Base-by-base conservation (phyloP, 2,329 filamentous ascomycete species). In the Penicillium sp. region DNA sequence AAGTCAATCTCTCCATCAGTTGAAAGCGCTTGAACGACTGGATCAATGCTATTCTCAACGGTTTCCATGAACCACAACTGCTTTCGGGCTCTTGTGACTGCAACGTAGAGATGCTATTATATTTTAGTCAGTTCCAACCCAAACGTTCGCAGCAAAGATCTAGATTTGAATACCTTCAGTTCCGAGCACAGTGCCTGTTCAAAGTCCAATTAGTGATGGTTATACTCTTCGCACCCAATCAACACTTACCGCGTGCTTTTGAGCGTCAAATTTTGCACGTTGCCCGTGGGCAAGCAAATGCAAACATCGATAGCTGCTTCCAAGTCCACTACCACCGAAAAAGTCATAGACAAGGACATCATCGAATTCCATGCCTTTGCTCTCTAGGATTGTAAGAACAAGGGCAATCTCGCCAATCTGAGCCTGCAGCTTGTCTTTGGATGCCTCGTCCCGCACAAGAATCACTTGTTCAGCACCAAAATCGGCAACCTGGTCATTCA, bases 331-430 rank as follows among this genome's bases (percentile, higher is more conserved):
- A 5, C 47, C 47, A 6, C 54, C 50, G 40, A 65, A 67, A 27
- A 68, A 67, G 33, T 69, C 55, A 38, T 61, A 67, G 5, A 67
- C 32, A 25, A 69, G 55, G 1, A 69, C 67, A 44, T 69, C 66
- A 27, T 69, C 64, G 44, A 68, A 69, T 25, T 69, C 67, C 66
- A 69, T 69, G 3, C 66, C 66, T 39, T 69, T 69, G 25, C 62
- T 65, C 40, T 69, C 58, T 2, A 67, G 47, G 23, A 69, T 63
- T 0, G 66, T 69, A 4, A 69, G 52, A 18, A 68, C 57, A 10
- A 67, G 46, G 1, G 61, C 64, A 27, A 60, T 53, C 5, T 63
- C 54, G 1, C 64, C 63, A 18, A 69, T 61, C 7, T 54, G 46
- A 0, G 42, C 31, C 40, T 60, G 53, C 6, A 68, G 39, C 9